A percentile compares a stretch with the other conserved stretches of the same genome.
These are phyloP conservation scores for Nitzschia sp. DNA, from an alignment of 108 stramenopile genomes.

Conservation along the genomic window DNA sequence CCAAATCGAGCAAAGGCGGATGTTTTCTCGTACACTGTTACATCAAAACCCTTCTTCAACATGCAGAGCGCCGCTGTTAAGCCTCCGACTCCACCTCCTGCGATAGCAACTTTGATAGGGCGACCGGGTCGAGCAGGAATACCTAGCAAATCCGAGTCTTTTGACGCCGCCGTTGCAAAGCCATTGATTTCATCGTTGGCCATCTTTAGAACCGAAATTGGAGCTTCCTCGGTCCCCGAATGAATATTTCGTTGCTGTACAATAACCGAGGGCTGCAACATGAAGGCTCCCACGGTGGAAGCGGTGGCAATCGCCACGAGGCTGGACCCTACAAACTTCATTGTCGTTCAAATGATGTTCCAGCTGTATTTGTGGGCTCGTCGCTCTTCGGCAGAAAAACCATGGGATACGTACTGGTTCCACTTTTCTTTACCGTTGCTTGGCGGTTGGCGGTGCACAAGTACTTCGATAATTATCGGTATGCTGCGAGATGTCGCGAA, in stretches of 20 bases:
- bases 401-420: no score
- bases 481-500: not conserved
- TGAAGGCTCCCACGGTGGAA: conserved; percentile 1
- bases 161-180: conserved; percentile 8
- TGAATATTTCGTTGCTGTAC: not conserved
- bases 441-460: no score
- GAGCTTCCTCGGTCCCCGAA: not conserved
- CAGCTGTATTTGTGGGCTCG: no score
- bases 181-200: not conserved
- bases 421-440: not conserved
- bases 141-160: conserved; percentile 50
- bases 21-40: conserved; percentile 96
- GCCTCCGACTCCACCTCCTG: conserved; percentile 94
- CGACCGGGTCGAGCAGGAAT: conserved; percentile 80
- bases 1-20: conserved; percentile 93
- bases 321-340: not conserved
- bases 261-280: not conserved
- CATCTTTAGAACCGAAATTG: conserved; percentile 1
- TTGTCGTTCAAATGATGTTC: no score
- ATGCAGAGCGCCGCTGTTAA: conserved; percentile 88
- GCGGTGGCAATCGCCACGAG: not conserved
- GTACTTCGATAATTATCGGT: not conserved
- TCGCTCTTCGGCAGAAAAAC: no score
- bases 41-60: conserved; percentile 93
- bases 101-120: conserved; percentile 89